Evolutionary conservation across 768 basidiomycete genomes (phyloP).

Genomic region (Lactarius evosmus): DNA sequence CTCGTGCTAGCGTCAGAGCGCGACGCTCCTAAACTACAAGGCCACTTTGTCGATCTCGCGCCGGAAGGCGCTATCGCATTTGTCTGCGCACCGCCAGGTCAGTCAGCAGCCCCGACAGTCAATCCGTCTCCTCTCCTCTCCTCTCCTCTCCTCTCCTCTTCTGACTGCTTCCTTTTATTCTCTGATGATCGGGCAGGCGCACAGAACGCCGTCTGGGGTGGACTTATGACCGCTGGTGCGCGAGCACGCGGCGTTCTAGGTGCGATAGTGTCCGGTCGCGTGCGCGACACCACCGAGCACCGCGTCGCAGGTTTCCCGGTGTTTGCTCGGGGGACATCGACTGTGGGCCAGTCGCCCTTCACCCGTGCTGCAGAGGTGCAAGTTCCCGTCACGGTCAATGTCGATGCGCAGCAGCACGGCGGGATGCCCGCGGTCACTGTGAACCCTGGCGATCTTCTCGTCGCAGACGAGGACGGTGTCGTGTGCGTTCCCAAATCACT

Average conservation of each 20-base stretch:
- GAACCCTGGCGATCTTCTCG: constrained; percentile 73
- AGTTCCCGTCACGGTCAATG: constrained; percentile 52
- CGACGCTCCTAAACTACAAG: constrained; percentile 56
- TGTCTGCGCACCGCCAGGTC: constrained; percentile 71
- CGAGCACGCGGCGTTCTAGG: constrained; percentile 65
- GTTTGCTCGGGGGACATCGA: constrained; percentile 78
- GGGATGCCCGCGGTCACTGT: constrained; percentile 55
- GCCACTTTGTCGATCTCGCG: constrained; percentile 82
- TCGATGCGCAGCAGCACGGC: constrained; percentile 34
- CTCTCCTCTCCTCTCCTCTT: constrained; percentile 2
- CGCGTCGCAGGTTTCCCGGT: constrained; percentile 69
- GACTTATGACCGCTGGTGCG: constrained; percentile 86
- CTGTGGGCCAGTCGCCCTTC: constrained; percentile 82
- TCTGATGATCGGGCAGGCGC: constrained; percentile 43
- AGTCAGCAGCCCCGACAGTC: constrained; percentile 30
- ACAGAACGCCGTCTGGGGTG: constrained; percentile 89
- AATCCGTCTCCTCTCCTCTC: constrained; percentile 4
- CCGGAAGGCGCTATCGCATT: constrained; percentile 64
- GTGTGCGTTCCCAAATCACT: constrained; percentile 67
- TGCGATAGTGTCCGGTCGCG: constrained; percentile 80
- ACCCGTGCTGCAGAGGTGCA: constrained; percentile 77
- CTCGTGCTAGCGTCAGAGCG: constrained; percentile 65
- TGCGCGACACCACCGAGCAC: constrained; percentile 81
- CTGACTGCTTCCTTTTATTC: neutral
- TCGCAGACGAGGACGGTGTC: constrained; percentile 89